Percentiles rank a stretch among this genome's conserved stretches.
phyloP scores from a whole-genome alignment of 495 filamentous ascomycete species.

The Thermochaetoides thermophila region DNA sequence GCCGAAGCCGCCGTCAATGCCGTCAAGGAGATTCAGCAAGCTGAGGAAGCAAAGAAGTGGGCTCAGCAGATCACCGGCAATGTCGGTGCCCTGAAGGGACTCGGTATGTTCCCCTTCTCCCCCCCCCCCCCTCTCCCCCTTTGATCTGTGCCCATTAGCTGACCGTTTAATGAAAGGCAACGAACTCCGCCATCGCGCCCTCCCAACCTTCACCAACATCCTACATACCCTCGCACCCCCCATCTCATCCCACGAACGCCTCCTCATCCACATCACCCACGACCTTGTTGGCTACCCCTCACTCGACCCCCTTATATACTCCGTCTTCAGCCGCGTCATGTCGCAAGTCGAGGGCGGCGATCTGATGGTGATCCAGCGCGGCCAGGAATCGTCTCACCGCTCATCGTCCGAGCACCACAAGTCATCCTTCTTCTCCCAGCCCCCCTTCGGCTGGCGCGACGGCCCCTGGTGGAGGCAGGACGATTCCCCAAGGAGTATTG shows the following conservation, averaged over 20 bases:
- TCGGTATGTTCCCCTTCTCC: conserved; percentile 44
- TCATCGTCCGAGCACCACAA: conserved; percentile 38
- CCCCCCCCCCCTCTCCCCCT: neutral
- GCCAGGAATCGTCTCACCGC: conserved; percentile 62
- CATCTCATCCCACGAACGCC: conserved; percentile 92
- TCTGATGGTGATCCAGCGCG: conserved; percentile 88
- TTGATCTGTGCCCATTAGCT: conserved; percentile 2
- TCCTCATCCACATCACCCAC: conserved; percentile 96
- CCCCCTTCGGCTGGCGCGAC: conserved; percentile 59
- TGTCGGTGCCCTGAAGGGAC: conserved; percentile 61
- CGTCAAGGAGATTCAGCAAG: conserved; percentile 88
- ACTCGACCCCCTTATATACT: conserved; percentile 83
- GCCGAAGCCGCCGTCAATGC: conserved; percentile 89
- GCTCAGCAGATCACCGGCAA: conserved; percentile 89
- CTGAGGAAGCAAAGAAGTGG: conserved; percentile 93
- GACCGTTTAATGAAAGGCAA: conserved; percentile 45
- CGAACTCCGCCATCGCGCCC: conserved; percentile 73
- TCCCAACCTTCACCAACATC: conserved; percentile 90
- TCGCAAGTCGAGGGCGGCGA: conserved; percentile 95
- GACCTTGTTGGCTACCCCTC: conserved; percentile 88
- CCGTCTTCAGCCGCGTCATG: conserved; percentile 93
- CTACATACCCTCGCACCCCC: conserved; percentile 90
- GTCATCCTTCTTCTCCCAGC: conserved; percentile 18
- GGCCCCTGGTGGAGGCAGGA: conserved; percentile 89
- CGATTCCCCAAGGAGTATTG: conserved; percentile 57